phyloP scores from a whole-genome alignment of 1,284 basidiomycete genomes.

The Malassezia equina region DNA sequence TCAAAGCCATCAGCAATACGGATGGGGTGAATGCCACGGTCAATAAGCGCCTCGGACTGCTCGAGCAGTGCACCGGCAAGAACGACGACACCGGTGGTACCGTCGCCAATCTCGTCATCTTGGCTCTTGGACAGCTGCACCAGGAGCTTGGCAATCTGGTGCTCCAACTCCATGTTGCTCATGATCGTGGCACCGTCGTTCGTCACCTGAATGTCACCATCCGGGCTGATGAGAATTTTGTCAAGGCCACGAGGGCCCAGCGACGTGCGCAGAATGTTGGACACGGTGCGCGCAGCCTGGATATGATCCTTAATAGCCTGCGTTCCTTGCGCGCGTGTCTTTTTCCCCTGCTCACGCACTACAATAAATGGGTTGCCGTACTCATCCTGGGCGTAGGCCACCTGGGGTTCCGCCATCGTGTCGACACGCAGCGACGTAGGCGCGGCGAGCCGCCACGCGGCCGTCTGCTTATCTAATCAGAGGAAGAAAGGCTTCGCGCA shows the following conservation, averaged over 20 bases:
- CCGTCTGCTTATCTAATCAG: neutral
- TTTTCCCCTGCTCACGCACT: slow-evolving; percentile 84
- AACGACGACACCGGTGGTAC: slow-evolving; percentile 96
- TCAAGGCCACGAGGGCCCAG: slow-evolving; percentile 91
- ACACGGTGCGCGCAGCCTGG: slow-evolving; percentile 75
- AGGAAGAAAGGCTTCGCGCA: neutral
- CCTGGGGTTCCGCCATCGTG: slow-evolving; percentile 41
- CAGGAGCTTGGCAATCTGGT: slow-evolving; percentile 93
- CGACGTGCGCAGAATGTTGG: slow-evolving; percentile 89
- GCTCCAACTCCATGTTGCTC: slow-evolving; percentile 64
- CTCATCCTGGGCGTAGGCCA: slow-evolving; percentile 53
- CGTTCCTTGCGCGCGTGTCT: slow-evolving; percentile 84
- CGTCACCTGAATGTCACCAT: slow-evolving; percentile 97
- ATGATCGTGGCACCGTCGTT: slow-evolving; percentile 74
- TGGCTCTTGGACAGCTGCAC: slow-evolving; percentile 94
- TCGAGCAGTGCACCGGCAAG: slow-evolving; percentile 91
- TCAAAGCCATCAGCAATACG: slow-evolving; percentile 97
- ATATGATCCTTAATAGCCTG: slow-evolving; percentile 74
- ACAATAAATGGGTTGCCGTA: slow-evolving; percentile 96
- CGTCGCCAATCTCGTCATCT: slow-evolving; percentile 98
- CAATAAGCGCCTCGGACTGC: slow-evolving; percentile 71
- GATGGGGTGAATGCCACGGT: slow-evolving; percentile 94
- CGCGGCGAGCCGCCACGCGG: neutral
- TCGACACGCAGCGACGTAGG: neutral
- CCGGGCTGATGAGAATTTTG: slow-evolving; percentile 96